phyloP scores from a whole-genome alignment of 192 early-diverging fungal genomes.

The Podila epigama region DNA sequence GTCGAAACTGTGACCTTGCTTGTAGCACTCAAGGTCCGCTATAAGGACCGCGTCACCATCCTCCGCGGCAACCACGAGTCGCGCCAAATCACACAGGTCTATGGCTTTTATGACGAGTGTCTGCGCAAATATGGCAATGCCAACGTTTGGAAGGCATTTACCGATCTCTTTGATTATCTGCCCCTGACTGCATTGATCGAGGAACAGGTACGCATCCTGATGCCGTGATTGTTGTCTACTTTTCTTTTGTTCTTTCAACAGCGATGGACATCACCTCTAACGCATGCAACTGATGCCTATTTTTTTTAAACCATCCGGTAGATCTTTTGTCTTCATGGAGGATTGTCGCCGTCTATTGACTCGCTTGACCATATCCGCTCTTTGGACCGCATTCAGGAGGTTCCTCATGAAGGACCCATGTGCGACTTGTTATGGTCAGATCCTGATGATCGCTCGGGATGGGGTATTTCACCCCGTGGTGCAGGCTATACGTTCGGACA shows the following conservation, averaged over 20 bases:
- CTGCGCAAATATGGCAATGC: constrained; percentile 98
- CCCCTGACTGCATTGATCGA: constrained; percentile 97
- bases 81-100: constrained; percentile 98
- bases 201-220: constrained; percentile 64
- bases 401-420: constrained; percentile 89
- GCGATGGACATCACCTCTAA: too few species aligned
- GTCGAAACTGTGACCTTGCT: constrained; percentile 98
- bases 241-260: not conserved
- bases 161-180: constrained; percentile 97
- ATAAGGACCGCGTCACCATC: constrained; percentile 93
- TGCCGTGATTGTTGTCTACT: not conserved
- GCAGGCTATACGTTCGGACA: constrained; percentile 91
- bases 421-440: constrained; percentile 90
- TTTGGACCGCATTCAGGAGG: constrained; percentile 94
- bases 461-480: constrained; percentile 88
- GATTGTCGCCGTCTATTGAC: constrained; percentile 94
- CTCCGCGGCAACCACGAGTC: constrained; percentile 99
- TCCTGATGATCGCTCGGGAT: constrained; percentile 86
- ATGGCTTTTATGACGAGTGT: constrained; percentile 99
- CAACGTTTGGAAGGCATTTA: constrained; percentile 98
- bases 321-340: constrained; percentile 99
- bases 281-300: too few species aligned
- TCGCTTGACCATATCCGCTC: constrained; percentile 95
- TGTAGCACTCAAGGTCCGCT: constrained; percentile 93
- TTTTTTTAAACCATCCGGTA: too few species aligned